A percentile compares a stretch with the other conserved stretches of the same genome.
Evolutionary conservation across 208 protist species (phyloP).

Genomic region (Acanthamoeba triangularis): DNA sequence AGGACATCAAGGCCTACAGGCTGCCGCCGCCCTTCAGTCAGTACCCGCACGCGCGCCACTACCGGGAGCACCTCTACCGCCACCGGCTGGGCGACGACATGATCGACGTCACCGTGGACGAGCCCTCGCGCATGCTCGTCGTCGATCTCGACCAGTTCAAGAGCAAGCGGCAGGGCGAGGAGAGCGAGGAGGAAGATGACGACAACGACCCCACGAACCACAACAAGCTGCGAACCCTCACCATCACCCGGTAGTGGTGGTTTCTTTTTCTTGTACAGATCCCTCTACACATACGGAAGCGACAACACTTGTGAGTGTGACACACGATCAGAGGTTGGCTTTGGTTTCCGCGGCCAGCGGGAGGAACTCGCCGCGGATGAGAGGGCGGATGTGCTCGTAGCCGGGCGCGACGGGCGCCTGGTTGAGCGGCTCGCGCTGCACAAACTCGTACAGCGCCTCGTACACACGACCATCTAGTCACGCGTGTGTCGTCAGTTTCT

Average conservation of each 20-base stretch:
- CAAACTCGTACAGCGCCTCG: constrained; percentile 74
- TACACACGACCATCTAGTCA: constrained; percentile 56
- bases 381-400: constrained; percentile 75
- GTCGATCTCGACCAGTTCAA: constrained; percentile 62
- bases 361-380: constrained; percentile 68
- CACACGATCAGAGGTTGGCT: not conserved
- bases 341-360: not conserved
- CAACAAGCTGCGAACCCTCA: not conserved
- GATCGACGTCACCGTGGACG: constrained; percentile 29
- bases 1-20: constrained; percentile 41
- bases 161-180: constrained; percentile 33
- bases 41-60: not conserved
- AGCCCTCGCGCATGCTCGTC: constrained; percentile 35
- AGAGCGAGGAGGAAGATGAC: constrained; percentile 39
- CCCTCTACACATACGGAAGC: too few relatives aligned
- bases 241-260: not conserved
- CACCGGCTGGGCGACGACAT: constrained; percentile 28
- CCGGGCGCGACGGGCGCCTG: constrained; percentile 11
- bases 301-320: too few relatives aligned
- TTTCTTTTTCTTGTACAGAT: too few relatives aligned
- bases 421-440: constrained; percentile 74
- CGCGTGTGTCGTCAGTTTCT: not conserved
- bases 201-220: not conserved
- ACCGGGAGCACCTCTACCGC: constrained; percentile 21
- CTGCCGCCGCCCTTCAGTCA: constrained; percentile 48